A percentile compares a stretch with the other conserved stretches of the same genome.
phyloP scores from a whole-genome alignment of 306 rosid species.

The Pachyrhizus erosus region DNA sequence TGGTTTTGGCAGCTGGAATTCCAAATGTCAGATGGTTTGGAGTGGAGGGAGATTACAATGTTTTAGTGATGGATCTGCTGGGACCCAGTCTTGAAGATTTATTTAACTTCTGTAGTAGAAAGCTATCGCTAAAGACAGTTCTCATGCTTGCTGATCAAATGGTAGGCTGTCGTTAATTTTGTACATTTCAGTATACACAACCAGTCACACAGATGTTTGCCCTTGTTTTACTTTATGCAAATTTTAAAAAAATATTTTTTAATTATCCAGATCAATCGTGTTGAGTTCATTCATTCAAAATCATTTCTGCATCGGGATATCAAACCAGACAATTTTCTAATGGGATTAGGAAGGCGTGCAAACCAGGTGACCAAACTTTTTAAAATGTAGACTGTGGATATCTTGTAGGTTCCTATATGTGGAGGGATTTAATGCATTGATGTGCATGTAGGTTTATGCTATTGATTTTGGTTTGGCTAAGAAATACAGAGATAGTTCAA shows the following conservation, averaged over 20 bases:
- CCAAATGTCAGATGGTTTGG: slow-evolving; percentile 97
- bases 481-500: slow-evolving; percentile 89
- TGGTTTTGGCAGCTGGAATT: slow-evolving; percentile 79
- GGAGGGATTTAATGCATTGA: slow-evolving; percentile 37
- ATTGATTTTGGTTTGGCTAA: slow-evolving; percentile 98
- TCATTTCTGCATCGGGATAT: slow-evolving; percentile 97
- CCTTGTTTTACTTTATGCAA: background rate
- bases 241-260: background rate
- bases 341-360: slow-evolving; percentile 99
- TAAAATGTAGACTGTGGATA: slow-evolving; percentile 2
- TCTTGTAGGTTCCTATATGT: slow-evolving; percentile 6
- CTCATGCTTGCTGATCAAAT: slow-evolving; percentile 99
- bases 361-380: slow-evolving; percentile 70
- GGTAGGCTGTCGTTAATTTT: slow-evolving; percentile 54
- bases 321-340: slow-evolving; percentile 95
- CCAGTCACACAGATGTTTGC: background rate
- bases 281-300: slow-evolving; percentile 88
- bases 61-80: slow-evolving; percentile 93
- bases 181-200: background rate
- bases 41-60: slow-evolving; percentile 95
- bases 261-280: slow-evolving; percentile 80
- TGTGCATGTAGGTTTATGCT: slow-evolving; percentile 62
- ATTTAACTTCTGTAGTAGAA: slow-evolving; percentile 93
- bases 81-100: slow-evolving; percentile 99
- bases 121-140: slow-evolving; percentile 89